Base-by-base conservation (phyloP, 805 yeast genomes). In the Starmerella etchellsii region DNA sequence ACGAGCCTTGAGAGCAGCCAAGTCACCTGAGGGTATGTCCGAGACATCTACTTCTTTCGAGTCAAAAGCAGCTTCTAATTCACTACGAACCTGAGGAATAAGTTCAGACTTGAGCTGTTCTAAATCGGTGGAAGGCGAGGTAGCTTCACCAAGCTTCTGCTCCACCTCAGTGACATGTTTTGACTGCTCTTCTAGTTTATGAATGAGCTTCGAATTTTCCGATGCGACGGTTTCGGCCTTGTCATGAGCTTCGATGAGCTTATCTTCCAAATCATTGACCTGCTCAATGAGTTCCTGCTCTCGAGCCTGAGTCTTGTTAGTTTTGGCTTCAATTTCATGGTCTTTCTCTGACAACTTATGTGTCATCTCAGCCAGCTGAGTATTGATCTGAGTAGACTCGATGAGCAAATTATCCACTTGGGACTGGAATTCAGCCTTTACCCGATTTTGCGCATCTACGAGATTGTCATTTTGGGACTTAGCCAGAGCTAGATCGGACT, bases 221-320 rank as follows among this genome's bases (percentile, higher is more conserved):
- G 7, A 11, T 11, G 31, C 9, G 14, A 7, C 21, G 5, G 15
- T 30, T 6, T 30, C 21, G 15, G 32, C 32, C 21, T 30, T 16
- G 13, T n/a, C 14, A 15, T 29, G 21, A 13, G 21, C 15, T 27
- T 27, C 38, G 16, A 47, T 41, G 15, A 51, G 44, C 36, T 51
- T 37, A 30, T 47, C 53, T 34, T 50, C 55, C 20, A 47, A 41
- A 28, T 46, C 41, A 35, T 53, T 47, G 34, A 56, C 53, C 23
- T 48, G 52, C 15, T 44, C 54, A 11, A 49, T 40, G 37, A 58
- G 46, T 16, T 50, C 43, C 0, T 49, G 54, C 32, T 42, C 43
- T 33, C 46, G 31, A 54, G 31, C 34, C 42, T n/a, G 42, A 54
- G 45, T 29, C 15, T 44, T 32, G 15, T 33, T 27, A 10, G 31